Conservation (phyloP, 352 stramenopile genomes). For the Pythium oligandrum region DNA sequence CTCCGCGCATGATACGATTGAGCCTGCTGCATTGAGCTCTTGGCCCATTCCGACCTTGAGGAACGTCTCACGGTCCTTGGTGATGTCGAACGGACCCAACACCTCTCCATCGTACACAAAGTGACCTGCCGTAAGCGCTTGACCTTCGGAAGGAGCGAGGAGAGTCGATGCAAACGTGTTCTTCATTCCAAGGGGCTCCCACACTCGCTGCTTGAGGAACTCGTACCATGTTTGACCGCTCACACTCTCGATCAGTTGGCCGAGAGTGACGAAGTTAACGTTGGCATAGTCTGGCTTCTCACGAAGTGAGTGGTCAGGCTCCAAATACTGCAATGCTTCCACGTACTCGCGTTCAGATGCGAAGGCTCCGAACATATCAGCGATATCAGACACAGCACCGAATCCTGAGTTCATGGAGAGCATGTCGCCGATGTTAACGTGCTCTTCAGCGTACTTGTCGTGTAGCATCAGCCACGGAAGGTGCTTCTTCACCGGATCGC, state of each 20-base stretch:
- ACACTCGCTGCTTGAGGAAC: constrained; percentile 46
- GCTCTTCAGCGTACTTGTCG: constrained; percentile 54
- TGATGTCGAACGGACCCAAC: constrained; percentile 43
- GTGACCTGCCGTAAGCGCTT: constrained; percentile 25
- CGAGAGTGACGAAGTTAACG: constrained; percentile 55
- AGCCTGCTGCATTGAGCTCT: constrained; percentile 33
- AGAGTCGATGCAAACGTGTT: constrained; percentile 35
- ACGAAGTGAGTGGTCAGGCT: constrained; percentile 38
- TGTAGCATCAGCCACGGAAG: constrained; percentile 40
- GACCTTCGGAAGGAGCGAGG: constrained; percentile 1
- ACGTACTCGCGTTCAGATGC: constrained; percentile 26
- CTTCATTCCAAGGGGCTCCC: constrained; percentile 49
- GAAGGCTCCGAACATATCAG: constrained; percentile 29
- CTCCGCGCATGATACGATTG: constrained; percentile 41
- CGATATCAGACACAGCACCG: constrained; percentile 21
- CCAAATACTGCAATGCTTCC: constrained; percentile 27
- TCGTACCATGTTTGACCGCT: constrained; percentile 38
- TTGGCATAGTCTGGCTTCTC: constrained; percentile 55
- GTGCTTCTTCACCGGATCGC: constrained; percentile 50
- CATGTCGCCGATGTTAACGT: constrained; percentile 45
- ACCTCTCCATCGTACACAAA: constrained; percentile 40
- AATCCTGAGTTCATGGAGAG: constrained; percentile 58
- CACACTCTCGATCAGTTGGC: constrained; percentile 45
- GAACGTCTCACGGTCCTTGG: constrained; percentile 25
- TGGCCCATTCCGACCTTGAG: constrained; percentile 16